phyloP scores from a whole-genome alignment of 805 yeast species.

The Candida michaelii region DNA sequence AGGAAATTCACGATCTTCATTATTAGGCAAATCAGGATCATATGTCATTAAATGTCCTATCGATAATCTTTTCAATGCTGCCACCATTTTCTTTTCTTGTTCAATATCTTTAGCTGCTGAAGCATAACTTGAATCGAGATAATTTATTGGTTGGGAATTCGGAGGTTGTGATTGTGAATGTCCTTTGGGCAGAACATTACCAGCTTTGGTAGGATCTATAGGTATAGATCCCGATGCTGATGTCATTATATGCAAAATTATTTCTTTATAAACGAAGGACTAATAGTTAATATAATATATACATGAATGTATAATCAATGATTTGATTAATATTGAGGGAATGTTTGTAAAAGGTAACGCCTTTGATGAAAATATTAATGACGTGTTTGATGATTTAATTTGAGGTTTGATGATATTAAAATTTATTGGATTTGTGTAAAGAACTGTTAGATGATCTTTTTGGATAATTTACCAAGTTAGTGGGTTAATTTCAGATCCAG shows the following conservation, averaged over 20 bases:
- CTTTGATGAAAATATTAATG: background rate
- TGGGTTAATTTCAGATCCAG: conserved; percentile 3
- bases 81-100: conserved; percentile 69
- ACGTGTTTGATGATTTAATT: background rate
- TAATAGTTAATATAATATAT: conserved; percentile 6
- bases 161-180: background rate
- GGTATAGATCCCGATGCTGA: background rate
- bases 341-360: background rate
- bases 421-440: background rate
- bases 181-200: background rate
- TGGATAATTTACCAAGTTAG: background rate
- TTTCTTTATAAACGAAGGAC: conserved; percentile 4
- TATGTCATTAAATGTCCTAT: conserved; percentile 60
- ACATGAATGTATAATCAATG: background rate
- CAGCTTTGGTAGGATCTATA: background rate
- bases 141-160: background rate
- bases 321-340: background rate
- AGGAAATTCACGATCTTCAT: conserved; percentile 25
- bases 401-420: background rate
- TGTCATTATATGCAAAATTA: conserved; percentile 1
- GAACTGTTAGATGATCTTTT: background rate
- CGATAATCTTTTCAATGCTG: conserved; percentile 69
- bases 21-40: conserved; percentile 69
- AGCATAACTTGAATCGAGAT: conserved; percentile 24
- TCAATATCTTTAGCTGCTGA: conserved; percentile 75